Evolutionary conservation across 768 basidiomycete genomes (phyloP).

Genomic region (Tremella fuciformis): DNA sequence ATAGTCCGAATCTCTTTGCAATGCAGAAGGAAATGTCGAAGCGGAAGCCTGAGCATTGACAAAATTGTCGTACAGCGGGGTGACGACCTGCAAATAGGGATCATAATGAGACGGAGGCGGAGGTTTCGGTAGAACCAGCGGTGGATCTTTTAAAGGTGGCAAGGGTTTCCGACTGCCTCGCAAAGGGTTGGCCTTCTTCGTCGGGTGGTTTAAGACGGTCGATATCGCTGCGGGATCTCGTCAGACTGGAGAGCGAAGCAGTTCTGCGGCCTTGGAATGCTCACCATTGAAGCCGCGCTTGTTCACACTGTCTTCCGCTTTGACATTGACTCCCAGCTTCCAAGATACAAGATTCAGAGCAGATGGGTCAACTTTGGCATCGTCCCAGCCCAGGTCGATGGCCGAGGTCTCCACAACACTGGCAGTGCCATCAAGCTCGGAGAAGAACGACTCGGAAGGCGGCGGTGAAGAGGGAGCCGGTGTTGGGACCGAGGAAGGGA

Average conservation of each 20-base stretch:
- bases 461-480: conserved; percentile 38
- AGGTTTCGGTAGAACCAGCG: conserved; percentile 53
- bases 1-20: conserved; percentile 8
- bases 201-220: conserved; percentile 86
- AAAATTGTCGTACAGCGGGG: conserved; percentile 50
- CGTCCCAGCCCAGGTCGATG: conserved; percentile 23
- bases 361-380: conserved; percentile 23
- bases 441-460: conserved; percentile 42
- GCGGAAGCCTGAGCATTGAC: conserved; percentile 26
- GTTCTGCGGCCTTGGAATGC: conserved; percentile 25
- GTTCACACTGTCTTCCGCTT: conserved; percentile 34
- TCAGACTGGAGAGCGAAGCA: background rate
- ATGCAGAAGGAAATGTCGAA: conserved; percentile 10
- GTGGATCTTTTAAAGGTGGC: conserved; percentile 61
- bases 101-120: conserved; percentile 50
- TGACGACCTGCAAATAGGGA: conserved; percentile 48
- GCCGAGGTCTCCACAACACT: conserved; percentile 29
- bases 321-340: conserved; percentile 46
- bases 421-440: conserved; percentile 43
- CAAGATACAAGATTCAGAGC: conserved; percentile 46
- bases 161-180: conserved; percentile 75
- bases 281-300: conserved; percentile 83
- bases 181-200: conserved; percentile 76
- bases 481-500: conserved; percentile 26
- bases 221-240: conserved; percentile 68